phyloP scores from a whole-genome alignment of 2,329 filamentous ascomycete species.

The Trichothecium roseum region DNA sequence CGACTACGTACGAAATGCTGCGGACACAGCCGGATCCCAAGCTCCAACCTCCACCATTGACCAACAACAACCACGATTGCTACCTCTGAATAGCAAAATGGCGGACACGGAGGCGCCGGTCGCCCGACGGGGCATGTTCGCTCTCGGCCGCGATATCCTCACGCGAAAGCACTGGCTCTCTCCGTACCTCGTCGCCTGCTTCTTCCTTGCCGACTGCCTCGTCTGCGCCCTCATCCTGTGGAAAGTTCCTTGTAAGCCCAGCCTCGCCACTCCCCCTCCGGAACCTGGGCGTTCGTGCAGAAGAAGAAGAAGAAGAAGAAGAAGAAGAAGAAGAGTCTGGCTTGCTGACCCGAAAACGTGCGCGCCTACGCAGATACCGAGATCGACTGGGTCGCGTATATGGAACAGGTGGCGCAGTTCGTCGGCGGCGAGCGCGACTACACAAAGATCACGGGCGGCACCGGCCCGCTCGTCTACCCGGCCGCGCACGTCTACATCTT shows the following conservation, averaged over 20 bases:
- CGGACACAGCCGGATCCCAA: too few species aligned
- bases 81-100: slow-evolving; percentile 13
- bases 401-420: slow-evolving; percentile 80
- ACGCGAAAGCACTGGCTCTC: slow-evolving; percentile 40
- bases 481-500: slow-evolving; percentile 92
- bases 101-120: slow-evolving; percentile 13
- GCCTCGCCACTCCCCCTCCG: background rate
- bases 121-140: background rate
- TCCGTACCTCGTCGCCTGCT: slow-evolving; percentile 41
- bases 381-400: slow-evolving; percentile 96
- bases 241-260: slow-evolving; percentile 67
- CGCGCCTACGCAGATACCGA: slow-evolving; percentile 63
- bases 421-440: slow-evolving; percentile 83
- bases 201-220: slow-evolving; percentile 60
- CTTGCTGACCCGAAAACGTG: slow-evolving; percentile 5
- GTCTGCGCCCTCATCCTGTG: slow-evolving; percentile 67
- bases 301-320: background rate
- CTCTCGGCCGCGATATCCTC: slow-evolving; percentile 29
- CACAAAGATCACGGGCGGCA: slow-evolving; percentile 71
- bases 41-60: slow-evolving; percentile 4
- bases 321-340: too few species aligned
- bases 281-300: background rate
- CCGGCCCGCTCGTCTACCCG: slow-evolving; percentile 90
- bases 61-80: background rate
- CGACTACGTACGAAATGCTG: too few species aligned